Conservation (phyloP, 1,284 basidiomycete genomes). For the Boletus hoseneyae region DNA sequence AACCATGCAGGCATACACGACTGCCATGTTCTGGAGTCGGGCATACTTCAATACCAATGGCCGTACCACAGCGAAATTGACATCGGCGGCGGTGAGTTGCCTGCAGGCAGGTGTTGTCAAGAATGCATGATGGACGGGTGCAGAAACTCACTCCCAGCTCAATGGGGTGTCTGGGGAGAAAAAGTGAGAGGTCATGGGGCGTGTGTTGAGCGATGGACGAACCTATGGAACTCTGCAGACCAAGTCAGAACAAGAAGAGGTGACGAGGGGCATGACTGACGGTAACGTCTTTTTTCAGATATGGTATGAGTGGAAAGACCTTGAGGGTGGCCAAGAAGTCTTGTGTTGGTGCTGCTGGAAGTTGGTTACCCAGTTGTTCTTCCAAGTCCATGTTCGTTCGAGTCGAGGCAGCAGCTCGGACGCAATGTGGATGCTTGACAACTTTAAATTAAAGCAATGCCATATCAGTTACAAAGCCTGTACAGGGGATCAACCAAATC, state of each 20-base stretch:
- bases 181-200: conserved; percentile 11
- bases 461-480: conserved; percentile 22
- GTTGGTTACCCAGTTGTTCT: conserved; percentile 36
- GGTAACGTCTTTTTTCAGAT: conserved; percentile 63
- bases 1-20: conserved; percentile 73
- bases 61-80: conserved; percentile 80
- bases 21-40: conserved; percentile 65
- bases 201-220: conserved; percentile 3
- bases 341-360: conserved; percentile 45
- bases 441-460: conserved; percentile 3
- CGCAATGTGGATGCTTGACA: neutral
- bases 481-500: conserved; percentile 24
- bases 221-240: conserved; percentile 28
- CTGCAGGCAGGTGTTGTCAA: conserved; percentile 33
- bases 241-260: conserved; percentile 9
- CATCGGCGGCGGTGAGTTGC: conserved; percentile 76
- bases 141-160: conserved; percentile 70
- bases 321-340: conserved; percentile 58
- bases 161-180: conserved; percentile 62
- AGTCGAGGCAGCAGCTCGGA: conserved; percentile 2
- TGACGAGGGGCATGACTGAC: conserved; percentile 40
- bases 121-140: neutral
- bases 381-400: conserved; percentile 47
- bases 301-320: conserved; percentile 73
- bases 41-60: conserved; percentile 81